Base-by-base conservation (phyloP, 1,284 basidiomycete species). In the Ustilago loliicola region DNA sequence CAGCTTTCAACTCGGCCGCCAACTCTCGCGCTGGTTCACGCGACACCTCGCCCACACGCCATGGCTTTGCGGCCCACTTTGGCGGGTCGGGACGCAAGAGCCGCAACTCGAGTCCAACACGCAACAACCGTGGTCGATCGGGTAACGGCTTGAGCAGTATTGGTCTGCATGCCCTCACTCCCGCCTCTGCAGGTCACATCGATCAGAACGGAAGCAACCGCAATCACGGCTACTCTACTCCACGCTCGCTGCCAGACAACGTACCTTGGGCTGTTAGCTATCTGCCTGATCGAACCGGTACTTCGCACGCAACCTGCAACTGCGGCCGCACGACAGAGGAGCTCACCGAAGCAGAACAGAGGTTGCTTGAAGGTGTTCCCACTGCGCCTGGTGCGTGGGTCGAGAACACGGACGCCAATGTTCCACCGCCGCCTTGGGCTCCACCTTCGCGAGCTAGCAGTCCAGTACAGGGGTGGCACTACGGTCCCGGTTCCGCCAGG, bases 331-430 rank as follows among this genome's bases (percentile, higher is more conserved):
- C 79, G 17, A 84, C 78, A 15, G 80, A 80, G 32, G 77, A 81
- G 67, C 64, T 85, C 11, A 68, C 80, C 21, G 81, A 82, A 54
- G 82, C 83, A 30, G 84, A 85, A 54, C 73, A 80, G 52, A 63
- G 83, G 1, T 47, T 85, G 51, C 58, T 85, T 7, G 83, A 83
- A 47, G 84, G 84, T 10, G 83, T 75, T 2, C 82, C 84, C 15
- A 85, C 84, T 1, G 84, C 84, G 1, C 84, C 84, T 0, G 84
- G 84, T 7, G 78, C 79, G 1, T 85, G 79, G 73, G 66, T 80
- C 27, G 80, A 83, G 34, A 66, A 71, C 10, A 72, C 66, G 36
- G 66, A 76, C 42, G 65, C 57, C 2, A 74, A 67, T 23, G 68
- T 74, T 5, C 62, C 61, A 2, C 80, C 77, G 7, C 83, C 83